Percentiles rank a stretch among this genome's conserved stretches.
These are phyloP conservation scores for Medicago ruthenica DNA, from an alignment of 306 rosid species.

Conservation along the genomic window DNA sequence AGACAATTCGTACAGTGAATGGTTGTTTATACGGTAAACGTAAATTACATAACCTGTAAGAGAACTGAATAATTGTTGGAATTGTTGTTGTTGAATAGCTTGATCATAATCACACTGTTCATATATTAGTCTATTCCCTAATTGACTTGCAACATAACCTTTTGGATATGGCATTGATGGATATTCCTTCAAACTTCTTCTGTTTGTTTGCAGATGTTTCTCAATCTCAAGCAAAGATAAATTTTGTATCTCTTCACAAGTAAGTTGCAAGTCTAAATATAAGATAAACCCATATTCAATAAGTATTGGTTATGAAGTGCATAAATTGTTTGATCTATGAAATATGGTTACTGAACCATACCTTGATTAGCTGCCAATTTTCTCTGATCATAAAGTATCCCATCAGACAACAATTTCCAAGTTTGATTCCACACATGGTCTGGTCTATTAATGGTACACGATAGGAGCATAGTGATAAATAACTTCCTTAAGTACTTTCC, in stretches of 20 bases:
- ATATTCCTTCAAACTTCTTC: conserved; percentile 14
- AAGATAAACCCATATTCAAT: not conserved
- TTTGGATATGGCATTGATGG: conserved; percentile 25
- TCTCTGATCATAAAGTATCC: not conserved
- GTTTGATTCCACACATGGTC: conserved; percentile 26
- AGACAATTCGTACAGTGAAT: not conserved
- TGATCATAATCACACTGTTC: conserved; percentile 11
- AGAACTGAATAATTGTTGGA: not conserved
- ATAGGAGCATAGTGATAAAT: conserved; percentile 8
- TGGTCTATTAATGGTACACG: conserved; percentile 6
- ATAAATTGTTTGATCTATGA: not conserved
- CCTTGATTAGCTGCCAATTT: not conserved
- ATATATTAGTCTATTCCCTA: conserved; percentile 24
- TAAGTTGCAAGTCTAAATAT: conserved; percentile 27
- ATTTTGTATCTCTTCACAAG: conserved; percentile 5
- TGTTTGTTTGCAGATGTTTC: conserved; percentile 4
- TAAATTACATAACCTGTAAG: conserved; percentile 14
- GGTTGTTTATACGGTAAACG: not conserved
- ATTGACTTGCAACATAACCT: not conserved
- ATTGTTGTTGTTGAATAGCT: not conserved
- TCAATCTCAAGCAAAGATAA: conserved; percentile 17
- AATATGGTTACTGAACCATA: conserved; percentile 5
- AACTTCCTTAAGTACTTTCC: not conserved
- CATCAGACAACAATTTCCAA: conserved; percentile 6
- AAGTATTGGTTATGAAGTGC: not conserved